Evolutionary conservation across 2,329 filamentous ascomycete species (phyloP), one percentile per base, ranked within the genome.

Genomic region (Paecilomyces sp.): DNA sequence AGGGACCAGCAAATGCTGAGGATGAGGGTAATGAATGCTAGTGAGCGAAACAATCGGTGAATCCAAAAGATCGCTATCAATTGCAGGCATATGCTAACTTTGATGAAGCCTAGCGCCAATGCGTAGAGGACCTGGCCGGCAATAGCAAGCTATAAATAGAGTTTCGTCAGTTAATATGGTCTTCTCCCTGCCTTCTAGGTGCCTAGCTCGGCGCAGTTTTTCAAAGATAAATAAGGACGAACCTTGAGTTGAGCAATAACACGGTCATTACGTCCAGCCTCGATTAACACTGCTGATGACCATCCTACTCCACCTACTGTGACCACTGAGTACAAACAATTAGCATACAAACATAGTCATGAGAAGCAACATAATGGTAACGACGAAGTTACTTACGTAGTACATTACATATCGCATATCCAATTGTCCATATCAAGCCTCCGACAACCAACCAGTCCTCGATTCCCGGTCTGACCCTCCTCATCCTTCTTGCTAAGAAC

Each of bases 71-170:
- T 22, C 22, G 33, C 34, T 30, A 57, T 47, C 4, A 57, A 47
- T n/a, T 57, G 55, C 15, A 57, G 33, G n/a, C 55, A 57, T 12
- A 57, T 57, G 25, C 55, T 57, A 7, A 47, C 55, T 41, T 57
- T 57, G 36, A 57, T n/a, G 24, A 22, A 57, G 24, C 55, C 55
- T 15, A 57, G 31, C n/a, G 55, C 55, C 13, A 57, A 47, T 13
- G 55, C 55, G 50, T 57, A 57, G 55, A 57, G 34, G 55, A 57
- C 55, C 50, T 57, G 55, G 11, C 55, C 55, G n/a, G 55, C 55
- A 24, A 57, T 24, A 11, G 55, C 50, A 28, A 57, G 54, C 54
- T 55, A 34, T 41, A 41, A 13, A 3, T 3, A 28, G 25, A 28
- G 25, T 6, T 28, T 28, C 25, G 25, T 28, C 25, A 28, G 25